These are phyloP conservation scores for Debaryomycetaceae sp. DNA, from an alignment of 1,139 yeast genomes.

Conservation along the genomic window DNA sequence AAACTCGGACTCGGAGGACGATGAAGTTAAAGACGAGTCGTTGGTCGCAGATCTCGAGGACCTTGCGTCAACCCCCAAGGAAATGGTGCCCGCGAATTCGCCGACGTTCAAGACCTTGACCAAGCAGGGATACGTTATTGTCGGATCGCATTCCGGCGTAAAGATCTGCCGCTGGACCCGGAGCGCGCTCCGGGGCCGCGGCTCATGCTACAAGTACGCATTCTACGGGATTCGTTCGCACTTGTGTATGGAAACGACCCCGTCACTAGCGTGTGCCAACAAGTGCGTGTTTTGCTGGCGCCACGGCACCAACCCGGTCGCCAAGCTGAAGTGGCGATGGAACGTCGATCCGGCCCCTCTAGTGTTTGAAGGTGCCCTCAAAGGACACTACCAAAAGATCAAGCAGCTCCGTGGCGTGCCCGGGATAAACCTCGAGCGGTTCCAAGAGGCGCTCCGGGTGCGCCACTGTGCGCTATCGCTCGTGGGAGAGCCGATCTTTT, in stretches of 20 bases:
- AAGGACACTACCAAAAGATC: slow-evolving; percentile 83
- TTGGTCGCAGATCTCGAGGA: slow-evolving; percentile 74
- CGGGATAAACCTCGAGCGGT: slow-evolving; percentile 81
- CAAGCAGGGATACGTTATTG: slow-evolving; percentile 87
- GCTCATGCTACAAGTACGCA: slow-evolving; percentile 88
- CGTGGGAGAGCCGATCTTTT: slow-evolving; percentile 91
- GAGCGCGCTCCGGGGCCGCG: slow-evolving; percentile 86
- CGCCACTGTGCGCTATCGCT: slow-evolving; percentile 85
- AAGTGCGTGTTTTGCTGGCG: slow-evolving; percentile 98
- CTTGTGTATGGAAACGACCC: slow-evolving; percentile 93
- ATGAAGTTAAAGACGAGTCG: slow-evolving; percentile 38
- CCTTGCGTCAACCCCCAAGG: slow-evolving; percentile 36
- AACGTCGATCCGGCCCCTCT: slow-evolving; percentile 83
- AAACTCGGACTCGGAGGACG: slow-evolving; percentile 33
- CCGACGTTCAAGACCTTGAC: slow-evolving; percentile 85
- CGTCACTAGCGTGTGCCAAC: slow-evolving; percentile 86
- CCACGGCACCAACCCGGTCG: slow-evolving; percentile 95
- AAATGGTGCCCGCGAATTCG: slow-evolving; percentile 85
- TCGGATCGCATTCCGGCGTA: slow-evolving; percentile 92
- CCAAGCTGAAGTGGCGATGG: slow-evolving; percentile 91
- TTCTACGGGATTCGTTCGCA: slow-evolving; percentile 86
- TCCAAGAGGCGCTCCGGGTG: slow-evolving; percentile 82
- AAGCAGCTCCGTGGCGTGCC: slow-evolving; percentile 95
- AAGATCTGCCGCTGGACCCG: slow-evolving; percentile 96
- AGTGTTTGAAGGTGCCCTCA: slow-evolving; percentile 74